Evolutionary conservation across 345 rosid genomes (phyloP).

Genomic region (Combretum micranthum): DNA sequence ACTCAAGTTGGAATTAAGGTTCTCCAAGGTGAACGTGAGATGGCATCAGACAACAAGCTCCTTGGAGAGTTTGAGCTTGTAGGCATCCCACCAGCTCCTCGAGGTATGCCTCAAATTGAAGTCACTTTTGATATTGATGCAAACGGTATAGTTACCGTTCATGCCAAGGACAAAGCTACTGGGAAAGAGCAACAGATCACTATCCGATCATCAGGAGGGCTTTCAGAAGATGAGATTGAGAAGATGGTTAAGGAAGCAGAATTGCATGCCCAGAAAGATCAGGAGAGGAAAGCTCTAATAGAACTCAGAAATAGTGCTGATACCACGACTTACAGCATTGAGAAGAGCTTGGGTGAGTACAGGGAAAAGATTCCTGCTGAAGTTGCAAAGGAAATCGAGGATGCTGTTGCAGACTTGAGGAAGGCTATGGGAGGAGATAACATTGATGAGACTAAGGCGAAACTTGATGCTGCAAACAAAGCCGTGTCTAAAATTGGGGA

Average conservation of each 20-base stretch:
- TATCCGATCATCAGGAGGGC: conserved; percentile 83
- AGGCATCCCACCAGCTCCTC: conserved; percentile 85
- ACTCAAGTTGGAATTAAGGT: conserved; percentile 38
- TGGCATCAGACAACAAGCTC: conserved; percentile 77
- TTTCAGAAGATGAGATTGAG: conserved; percentile 65
- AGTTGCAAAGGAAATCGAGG: conserved; percentile 23
- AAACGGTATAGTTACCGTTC: conserved; percentile 31
- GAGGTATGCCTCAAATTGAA: conserved; percentile 39
- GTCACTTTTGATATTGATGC: conserved; percentile 32
- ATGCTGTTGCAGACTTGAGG: conserved; percentile 23
- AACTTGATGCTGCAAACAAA: conserved; percentile 26
- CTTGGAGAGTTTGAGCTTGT: conserved; percentile 78
- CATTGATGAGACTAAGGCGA: conserved; percentile 21
- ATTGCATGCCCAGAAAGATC: conserved; percentile 64
- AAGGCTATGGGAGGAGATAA: conserved; percentile 18
- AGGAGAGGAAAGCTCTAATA: conserved; percentile 42
- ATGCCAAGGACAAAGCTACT: conserved; percentile 51
- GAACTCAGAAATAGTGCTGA: conserved; percentile 25
- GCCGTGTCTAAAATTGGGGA: conserved; percentile 29
- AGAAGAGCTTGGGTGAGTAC: conserved; percentile 27
- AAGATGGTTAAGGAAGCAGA: conserved; percentile 62
- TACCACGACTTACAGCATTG: conserved; percentile 24
- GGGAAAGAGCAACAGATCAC: conserved; percentile 80
- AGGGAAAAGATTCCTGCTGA: conserved; percentile 26
- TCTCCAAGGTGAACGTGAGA: conserved; percentile 90